These are phyloP conservation scores for Barnettozyma vustinii DNA, from an alignment of 805 yeast genomes.

Conservation along the genomic window DNA sequence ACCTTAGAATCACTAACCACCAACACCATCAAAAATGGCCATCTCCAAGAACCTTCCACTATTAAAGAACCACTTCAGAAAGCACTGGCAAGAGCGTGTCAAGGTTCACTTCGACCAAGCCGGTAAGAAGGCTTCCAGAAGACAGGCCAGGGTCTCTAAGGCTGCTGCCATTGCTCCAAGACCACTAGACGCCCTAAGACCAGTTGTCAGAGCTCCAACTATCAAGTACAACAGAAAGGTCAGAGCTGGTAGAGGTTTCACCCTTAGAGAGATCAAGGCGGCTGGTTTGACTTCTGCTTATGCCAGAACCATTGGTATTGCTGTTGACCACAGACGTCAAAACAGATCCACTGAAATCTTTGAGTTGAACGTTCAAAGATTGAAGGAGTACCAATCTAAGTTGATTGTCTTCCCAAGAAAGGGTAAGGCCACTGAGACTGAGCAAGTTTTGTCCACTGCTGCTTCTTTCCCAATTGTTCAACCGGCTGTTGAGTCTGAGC, in stretches of 20 bases:
- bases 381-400: constrained; percentile 93
- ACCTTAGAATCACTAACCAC: not conserved
- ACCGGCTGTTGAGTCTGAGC: constrained; percentile 61
- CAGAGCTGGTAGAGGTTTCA: constrained; percentile 99
- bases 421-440: constrained; percentile 74
- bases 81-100: constrained; percentile 99
- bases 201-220: constrained; percentile 98
- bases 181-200: constrained; percentile 95
- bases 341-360: constrained; percentile 96
- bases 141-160: constrained; percentile 88
- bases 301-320: constrained; percentile 98
- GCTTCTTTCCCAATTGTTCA: constrained; percentile 90
- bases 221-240: constrained; percentile 98
- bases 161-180: constrained; percentile 96
- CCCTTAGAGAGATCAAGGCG: constrained; percentile 96
- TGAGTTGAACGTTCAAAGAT: constrained; percentile 92
- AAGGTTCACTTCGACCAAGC: constrained; percentile 99
- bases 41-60: constrained; percentile 98
- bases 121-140: constrained; percentile 97
- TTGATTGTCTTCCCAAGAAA: constrained; percentile 94
- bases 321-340: constrained; percentile 99
- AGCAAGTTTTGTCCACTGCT: constrained; percentile 69
- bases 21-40: constrained; percentile 45
- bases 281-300: constrained; percentile 90
- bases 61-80: constrained; percentile 99